A percentile compares a stretch with the other conserved stretches of the same genome.
These are phyloP conservation scores for Fusarium sp. DNA, from an alignment of 2,329 filamentous ascomycete genomes.

Conservation along the genomic window DNA sequence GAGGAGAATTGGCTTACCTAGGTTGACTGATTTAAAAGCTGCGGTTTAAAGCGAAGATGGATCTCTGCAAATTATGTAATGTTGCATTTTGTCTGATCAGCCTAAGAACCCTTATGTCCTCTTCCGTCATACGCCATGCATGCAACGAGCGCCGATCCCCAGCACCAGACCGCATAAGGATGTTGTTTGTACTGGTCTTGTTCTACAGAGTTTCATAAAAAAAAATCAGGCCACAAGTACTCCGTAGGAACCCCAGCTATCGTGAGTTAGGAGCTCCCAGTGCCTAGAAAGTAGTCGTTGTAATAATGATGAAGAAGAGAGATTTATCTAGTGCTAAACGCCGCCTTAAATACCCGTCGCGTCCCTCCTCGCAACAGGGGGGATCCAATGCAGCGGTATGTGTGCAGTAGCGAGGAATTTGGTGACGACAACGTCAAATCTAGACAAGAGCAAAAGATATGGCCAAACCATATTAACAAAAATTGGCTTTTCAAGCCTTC, in stretches of 20 bases:
- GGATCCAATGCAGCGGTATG: not conserved
- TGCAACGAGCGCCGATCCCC: not conserved
- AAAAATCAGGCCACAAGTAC: too few relatives aligned
- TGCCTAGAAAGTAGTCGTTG: too few relatives aligned
- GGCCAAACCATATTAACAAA: not conserved
- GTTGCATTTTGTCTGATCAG: not conserved
- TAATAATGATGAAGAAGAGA: too few relatives aligned
- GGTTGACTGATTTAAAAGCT: not conserved
- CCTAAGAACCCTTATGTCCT: not conserved
- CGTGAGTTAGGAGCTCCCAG: too few relatives aligned
- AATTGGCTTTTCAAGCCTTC: not conserved
- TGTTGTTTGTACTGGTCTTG: rapidly evolving
- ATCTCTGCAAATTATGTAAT: not conserved
- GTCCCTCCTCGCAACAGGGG: not conserved
- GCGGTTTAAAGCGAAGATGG: not conserved
- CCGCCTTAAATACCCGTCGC: too few relatives aligned
- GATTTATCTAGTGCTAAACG: too few relatives aligned
- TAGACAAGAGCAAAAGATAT: not conserved
- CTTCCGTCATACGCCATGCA: not conserved
- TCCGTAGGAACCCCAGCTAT: too few relatives aligned
- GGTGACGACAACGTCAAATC: not conserved
- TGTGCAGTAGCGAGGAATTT: not conserved
- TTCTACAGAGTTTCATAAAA: too few relatives aligned
- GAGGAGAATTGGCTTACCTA: not conserved
- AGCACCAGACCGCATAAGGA: not conserved